Conservation (phyloP, 495 filamentous ascomycete genomes). For the Copromyces sp. region DNA sequence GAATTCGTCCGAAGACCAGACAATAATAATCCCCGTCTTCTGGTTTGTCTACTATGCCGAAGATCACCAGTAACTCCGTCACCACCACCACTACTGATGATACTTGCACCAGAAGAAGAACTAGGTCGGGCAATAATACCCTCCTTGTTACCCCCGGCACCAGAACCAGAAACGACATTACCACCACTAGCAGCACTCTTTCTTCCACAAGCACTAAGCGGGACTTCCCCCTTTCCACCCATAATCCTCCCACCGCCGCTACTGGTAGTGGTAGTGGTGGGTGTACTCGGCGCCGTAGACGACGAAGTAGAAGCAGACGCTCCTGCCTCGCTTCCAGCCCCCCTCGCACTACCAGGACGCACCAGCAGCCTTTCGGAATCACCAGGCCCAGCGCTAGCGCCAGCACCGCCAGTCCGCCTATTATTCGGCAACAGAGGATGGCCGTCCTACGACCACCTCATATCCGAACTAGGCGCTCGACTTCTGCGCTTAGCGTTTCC, state of each 20-base stretch:
- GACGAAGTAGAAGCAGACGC: neutral
- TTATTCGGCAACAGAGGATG: neutral
- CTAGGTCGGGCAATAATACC: neutral
- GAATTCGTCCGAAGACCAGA: neutral
- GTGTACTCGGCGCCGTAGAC: neutral
- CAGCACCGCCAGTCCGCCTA: neutral
- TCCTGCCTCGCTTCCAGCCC: neutral
- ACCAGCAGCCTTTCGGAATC: neutral
- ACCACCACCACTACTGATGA: neutral
- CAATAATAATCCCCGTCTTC: neutral
- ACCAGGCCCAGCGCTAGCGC: neutral
- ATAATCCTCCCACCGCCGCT: neutral
- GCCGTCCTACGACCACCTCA: slow-evolving; percentile 22
- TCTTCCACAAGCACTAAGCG: neutral
- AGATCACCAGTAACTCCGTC: neutral
- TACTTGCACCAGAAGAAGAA: neutral
- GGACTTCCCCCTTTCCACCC: neutral
- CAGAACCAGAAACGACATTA: neutral
- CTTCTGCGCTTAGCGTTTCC: slow-evolving; percentile 11
- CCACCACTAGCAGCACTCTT: neutral
- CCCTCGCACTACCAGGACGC: neutral
- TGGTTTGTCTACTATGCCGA: neutral
- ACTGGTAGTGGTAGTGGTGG: neutral
- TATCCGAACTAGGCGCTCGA: slow-evolving; percentile 21
- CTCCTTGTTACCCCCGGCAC: neutral